Conservation (phyloP, 805 yeast species). For the Candida germanica region DNA sequence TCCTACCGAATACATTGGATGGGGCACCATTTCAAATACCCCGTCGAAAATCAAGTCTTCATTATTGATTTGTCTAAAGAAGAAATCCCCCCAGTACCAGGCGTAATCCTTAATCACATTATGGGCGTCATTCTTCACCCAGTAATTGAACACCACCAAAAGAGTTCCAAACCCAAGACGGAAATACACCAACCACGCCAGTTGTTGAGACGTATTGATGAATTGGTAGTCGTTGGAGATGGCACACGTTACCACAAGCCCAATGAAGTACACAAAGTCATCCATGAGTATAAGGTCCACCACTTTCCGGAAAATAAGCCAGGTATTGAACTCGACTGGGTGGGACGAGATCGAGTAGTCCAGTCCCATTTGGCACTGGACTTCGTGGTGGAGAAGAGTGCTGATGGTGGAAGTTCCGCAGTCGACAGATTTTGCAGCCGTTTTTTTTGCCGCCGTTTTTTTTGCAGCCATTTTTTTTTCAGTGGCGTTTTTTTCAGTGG, state of each 20-base stretch:
- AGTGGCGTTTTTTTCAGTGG: constrained; percentile 33
- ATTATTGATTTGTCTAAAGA: constrained; percentile 64
- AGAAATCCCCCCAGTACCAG: constrained; percentile 95
- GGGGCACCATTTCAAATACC: constrained; percentile 85
- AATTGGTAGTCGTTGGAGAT: constrained; percentile 36
- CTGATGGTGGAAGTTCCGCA: too few relatives aligned
- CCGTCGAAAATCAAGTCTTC: constrained; percentile 80
- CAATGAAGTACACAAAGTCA: constrained; percentile 73
- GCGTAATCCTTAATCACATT: constrained; percentile 86
- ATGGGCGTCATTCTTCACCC: constrained; percentile 88
- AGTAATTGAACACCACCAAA: constrained; percentile 67
- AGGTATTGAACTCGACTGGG: constrained; percentile 77
- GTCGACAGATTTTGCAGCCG: too few relatives aligned
- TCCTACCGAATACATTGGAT: constrained; percentile 90
- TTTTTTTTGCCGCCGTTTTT: constrained; percentile 28
- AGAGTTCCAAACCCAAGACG: constrained; percentile 58
- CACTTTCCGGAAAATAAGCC: constrained; percentile 75
- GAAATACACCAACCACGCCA: constrained; percentile 40
- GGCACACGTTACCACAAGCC: constrained; percentile 54
- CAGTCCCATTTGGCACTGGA: constrained; percentile 38
- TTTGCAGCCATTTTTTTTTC: constrained; percentile 24
- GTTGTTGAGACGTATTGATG: constrained; percentile 32
- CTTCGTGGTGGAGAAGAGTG: constrained; percentile 34
- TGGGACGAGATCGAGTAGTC: constrained; percentile 24
- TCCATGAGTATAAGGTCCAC: constrained; percentile 83